Conservation (phyloP, 805 yeast genomes). For the Saccharomyces jurei region DNA sequence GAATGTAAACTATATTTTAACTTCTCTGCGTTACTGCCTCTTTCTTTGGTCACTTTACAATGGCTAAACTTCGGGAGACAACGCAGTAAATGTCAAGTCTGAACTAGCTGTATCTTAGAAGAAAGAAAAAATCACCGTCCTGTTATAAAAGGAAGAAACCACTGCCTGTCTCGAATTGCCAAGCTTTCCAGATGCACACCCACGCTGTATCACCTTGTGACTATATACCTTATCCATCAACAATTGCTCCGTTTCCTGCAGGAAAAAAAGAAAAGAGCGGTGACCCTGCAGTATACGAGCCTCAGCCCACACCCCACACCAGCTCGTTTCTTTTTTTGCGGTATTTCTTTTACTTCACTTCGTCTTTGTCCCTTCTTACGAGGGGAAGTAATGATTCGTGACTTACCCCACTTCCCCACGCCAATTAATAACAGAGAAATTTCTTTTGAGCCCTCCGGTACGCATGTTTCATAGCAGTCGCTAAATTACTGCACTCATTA, state of each 20-base stretch:
- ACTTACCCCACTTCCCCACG: background rate
- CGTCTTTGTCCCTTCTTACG: background rate
- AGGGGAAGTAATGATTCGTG: background rate
- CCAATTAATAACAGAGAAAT: background rate
- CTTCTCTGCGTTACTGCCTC: background rate
- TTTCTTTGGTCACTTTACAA: background rate
- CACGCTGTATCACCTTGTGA: background rate
- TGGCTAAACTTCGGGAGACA: no score
- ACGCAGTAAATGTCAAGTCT: no score
- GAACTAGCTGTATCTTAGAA: background rate
- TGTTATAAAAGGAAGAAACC: background rate
- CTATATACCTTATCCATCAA: background rate
- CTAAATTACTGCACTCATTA: constrained; percentile 74
- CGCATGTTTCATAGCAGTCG: background rate
- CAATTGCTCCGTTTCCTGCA: background rate
- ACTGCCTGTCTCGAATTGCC: background rate
- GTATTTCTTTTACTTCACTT: background rate
- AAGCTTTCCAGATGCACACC: background rate
- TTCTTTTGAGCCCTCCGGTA: background rate
- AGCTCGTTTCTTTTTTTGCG: background rate
- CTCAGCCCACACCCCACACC: background rate
- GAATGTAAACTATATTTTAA: background rate
- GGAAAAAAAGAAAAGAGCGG: background rate
- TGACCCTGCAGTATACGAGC: background rate
- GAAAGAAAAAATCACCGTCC: background rate